Evolutionary conservation across 2,329 filamentous ascomycete species (phyloP), one percentile per base, ranked within the genome.

Genomic region (Verticillium dahliae): DNA sequence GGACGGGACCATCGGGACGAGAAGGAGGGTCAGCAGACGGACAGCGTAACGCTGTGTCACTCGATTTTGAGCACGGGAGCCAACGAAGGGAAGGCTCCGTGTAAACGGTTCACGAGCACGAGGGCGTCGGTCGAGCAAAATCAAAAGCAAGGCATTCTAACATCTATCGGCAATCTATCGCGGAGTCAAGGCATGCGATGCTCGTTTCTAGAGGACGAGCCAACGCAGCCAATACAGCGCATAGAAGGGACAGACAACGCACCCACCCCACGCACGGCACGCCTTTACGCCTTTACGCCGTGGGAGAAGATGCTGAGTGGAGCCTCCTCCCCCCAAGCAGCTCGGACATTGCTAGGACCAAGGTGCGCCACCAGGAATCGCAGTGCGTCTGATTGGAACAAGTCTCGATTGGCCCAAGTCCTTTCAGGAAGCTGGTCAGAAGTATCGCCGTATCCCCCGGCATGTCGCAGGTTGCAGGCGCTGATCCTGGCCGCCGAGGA

Each of bases 391-490:
- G 45, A 52, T 52, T 52, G 45, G 45, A 52, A 31, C 45, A 52
- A 31, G 2, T 18, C 45, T 22, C 45, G 18, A 52, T 52, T 52
- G 45, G 45, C 45, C 45, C 45, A 52, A 52, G 50, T n/a, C 57
- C 38, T 39, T 58, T 58, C 45, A 15, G 57, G 57, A 45, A 58
- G 57, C 57, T 58, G 57, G 35, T 58, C 57, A 34, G 45, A 52
- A 52, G 45, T 31, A 52, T 9, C 45, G 15, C 45, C 41, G 7
- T 22, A 7, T 18, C 45, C 45, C 45, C 45, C 45, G n/a, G 39
- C 15, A 18, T 18, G 45, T 52, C 45, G 45, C 45, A 52, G 45
- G 45, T 52, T 10, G 45, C 45, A n/a, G n/a, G 7, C 22, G 45
- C 18, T 52, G 45, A 52, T 52, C 45, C 45, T 13, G 45, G 45